Conservation (phyloP, 768 basidiomycete genomes). For the Boletus eberwhitei region DNA sequence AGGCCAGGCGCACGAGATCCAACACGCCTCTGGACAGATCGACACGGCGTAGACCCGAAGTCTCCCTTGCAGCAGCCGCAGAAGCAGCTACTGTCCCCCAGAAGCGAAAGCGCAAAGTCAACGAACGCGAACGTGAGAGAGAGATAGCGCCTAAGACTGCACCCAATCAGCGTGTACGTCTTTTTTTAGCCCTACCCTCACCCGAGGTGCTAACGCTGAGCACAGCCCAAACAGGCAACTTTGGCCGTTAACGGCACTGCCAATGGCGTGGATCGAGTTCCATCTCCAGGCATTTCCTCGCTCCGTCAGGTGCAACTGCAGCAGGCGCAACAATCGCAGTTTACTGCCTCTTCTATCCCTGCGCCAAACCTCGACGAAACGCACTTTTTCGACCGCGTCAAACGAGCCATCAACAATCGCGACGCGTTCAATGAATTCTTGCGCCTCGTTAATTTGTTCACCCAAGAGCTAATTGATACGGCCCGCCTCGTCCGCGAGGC, state of each 20-base stretch:
- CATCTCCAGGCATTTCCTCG: constrained; percentile 22
- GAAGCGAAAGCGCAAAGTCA: constrained; percentile 67
- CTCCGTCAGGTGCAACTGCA: constrained; percentile 25
- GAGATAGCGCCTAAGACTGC: constrained; percentile 25
- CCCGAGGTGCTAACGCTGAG: constrained; percentile 5
- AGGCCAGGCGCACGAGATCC: constrained; percentile 35
- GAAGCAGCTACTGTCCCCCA: constrained; percentile 45
- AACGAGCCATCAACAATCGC: constrained; percentile 63
- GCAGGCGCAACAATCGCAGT: constrained; percentile 21
- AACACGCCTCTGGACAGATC: constrained; percentile 36
- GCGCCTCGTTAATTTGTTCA: constrained; percentile 91
- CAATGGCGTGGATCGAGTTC: constrained; percentile 20
- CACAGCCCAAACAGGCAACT: constrained; percentile 22
- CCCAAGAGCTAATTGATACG: constrained; percentile 89
- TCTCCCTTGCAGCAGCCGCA: constrained; percentile 39
- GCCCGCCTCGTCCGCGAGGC: constrained; percentile 79
- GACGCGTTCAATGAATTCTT: constrained; percentile 93
- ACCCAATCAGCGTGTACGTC: constrained; percentile 26
- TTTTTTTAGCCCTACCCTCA: background rate
- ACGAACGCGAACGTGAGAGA: constrained; percentile 41
- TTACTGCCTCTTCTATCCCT: constrained; percentile 14
- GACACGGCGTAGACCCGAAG: constrained; percentile 43
- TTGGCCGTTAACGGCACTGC: constrained; percentile 15
- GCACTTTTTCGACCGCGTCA: constrained; percentile 92
- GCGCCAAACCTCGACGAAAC: constrained; percentile 47